Percentiles rank a stretch among this genome's conserved stretches.
Conservation (phyloP, 202 grass and related monocot species). For the Brachypodium distachyon region DNA sequence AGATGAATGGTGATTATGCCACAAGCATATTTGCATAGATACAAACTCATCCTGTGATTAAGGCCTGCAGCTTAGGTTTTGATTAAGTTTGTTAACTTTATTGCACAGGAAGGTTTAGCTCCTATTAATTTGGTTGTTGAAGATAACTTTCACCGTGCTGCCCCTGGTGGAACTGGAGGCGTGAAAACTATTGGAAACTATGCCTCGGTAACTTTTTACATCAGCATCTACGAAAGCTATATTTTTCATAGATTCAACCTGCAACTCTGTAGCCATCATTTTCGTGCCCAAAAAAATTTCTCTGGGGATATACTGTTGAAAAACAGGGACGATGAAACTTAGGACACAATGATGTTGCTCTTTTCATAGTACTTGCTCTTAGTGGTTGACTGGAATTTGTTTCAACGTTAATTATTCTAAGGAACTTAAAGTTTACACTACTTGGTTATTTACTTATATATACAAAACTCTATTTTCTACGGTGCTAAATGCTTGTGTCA, state of each 20-base stretch:
- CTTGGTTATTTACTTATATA: neutral
- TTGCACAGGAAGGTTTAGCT: constrained; percentile 74
- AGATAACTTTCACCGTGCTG: constrained; percentile 70
- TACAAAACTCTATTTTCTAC: neutral
- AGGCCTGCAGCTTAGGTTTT: neutral
- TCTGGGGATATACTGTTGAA: neutral
- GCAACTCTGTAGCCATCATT: neutral
- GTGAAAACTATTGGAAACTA: constrained; percentile 95
- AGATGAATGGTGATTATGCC: neutral
- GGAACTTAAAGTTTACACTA: neutral
- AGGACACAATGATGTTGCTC: neutral
- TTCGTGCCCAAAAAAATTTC: neutral
- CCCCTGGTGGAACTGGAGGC: constrained; percentile 85
- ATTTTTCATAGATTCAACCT: neutral
- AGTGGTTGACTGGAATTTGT: neutral
- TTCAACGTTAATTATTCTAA: neutral
- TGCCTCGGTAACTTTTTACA: constrained; percentile 56
- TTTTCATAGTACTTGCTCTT: neutral
- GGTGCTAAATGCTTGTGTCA: neutral
- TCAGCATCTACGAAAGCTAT: neutral
- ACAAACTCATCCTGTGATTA: neutral
- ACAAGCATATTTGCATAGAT: neutral
- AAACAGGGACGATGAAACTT: neutral
- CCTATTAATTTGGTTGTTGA: constrained; percentile 91
- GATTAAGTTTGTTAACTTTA: constrained; percentile 3